These are phyloP conservation scores for Monosporozyma servazzii DNA, from an alignment of 805 yeast genomes.

Conservation along the genomic window DNA sequence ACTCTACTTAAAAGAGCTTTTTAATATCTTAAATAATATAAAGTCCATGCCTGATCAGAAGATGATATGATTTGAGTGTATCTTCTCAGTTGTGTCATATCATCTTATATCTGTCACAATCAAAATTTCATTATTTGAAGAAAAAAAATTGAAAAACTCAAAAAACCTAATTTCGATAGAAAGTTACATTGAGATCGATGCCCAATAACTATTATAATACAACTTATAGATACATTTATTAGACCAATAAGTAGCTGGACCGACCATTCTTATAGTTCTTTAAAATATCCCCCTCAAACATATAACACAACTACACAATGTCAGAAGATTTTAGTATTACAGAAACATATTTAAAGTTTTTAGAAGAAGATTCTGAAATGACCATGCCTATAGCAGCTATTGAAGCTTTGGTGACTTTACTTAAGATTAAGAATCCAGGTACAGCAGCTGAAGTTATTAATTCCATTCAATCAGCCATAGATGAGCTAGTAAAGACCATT, in stretches of 20 bases:
- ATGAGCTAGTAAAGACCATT: slow-evolving; percentile 63
- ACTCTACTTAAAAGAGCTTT: no score
- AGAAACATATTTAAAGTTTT: slow-evolving; percentile 65
- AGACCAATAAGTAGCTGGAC: neutral
- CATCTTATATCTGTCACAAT: neutral
- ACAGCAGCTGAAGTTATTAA: slow-evolving; percentile 90
- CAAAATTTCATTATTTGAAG: neutral
- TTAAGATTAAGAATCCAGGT: slow-evolving; percentile 75
- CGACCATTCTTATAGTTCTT: neutral
- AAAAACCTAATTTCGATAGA: neutral
- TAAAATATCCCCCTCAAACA: neutral
- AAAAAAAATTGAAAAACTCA: neutral
- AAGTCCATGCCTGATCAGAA: no score
- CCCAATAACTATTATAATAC: neutral
- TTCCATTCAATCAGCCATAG: slow-evolving; percentile 67
- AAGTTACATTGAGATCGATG: neutral
- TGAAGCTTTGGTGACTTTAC: slow-evolving; percentile 79
- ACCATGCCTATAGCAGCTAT: slow-evolving; percentile 99
- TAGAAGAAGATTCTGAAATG: slow-evolving; percentile 88
- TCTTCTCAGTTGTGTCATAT: neutral
- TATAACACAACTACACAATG: neutral
- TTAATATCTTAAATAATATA: no score
- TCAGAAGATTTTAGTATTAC: slow-evolving; percentile 60
- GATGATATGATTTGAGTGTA: neutral
- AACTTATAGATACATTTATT: neutral